A percentile compares a stretch with the other conserved stretches of the same genome.
phyloP scores from a whole-genome alignment of 306 rosid species.

The Prunus padus region DNA sequence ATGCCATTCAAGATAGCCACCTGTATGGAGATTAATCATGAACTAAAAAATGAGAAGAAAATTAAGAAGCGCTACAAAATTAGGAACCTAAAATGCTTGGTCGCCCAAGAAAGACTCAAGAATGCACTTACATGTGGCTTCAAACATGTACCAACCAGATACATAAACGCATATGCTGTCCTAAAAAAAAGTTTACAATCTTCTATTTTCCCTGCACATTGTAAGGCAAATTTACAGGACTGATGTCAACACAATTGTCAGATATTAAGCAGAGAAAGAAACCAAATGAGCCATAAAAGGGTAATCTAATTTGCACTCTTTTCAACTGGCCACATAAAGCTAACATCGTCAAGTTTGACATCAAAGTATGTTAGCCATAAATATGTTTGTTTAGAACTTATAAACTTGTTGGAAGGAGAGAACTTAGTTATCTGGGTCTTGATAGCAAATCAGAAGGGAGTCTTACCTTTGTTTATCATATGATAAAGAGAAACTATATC shows the following conservation, averaged over 20 bases:
- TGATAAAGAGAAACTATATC: constrained; percentile 71
- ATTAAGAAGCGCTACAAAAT: neutral
- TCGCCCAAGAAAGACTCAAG: neutral
- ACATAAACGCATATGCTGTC: constrained; percentile 58
- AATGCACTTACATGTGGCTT: constrained; percentile 81
- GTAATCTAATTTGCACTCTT: too few species aligned
- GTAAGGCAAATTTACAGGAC: constrained; percentile 18
- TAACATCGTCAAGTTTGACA: neutral
- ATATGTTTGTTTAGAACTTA: neutral
- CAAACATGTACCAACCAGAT: constrained; percentile 75
- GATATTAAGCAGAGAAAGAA: neutral
- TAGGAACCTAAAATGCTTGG: constrained; percentile 7
- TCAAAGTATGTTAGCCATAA: neutral
- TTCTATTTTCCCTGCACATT: constrained; percentile 66
- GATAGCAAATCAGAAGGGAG: neutral
- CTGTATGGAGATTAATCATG: constrained; percentile 40
- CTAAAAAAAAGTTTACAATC: constrained; percentile 66
- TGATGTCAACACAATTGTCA: neutral
- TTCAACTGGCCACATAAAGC: neutral
- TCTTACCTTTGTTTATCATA: constrained; percentile 50
- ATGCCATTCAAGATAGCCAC: constrained; percentile 88
- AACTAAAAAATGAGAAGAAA: neutral
- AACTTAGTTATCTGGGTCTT: neutral
- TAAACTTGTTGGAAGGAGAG: neutral
- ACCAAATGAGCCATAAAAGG: neutral